Evolutionary conservation across 2,329 filamentous ascomycete species (phyloP), one percentile per base, ranked within the genome.

Genomic region (Hortaea sp.): DNA sequence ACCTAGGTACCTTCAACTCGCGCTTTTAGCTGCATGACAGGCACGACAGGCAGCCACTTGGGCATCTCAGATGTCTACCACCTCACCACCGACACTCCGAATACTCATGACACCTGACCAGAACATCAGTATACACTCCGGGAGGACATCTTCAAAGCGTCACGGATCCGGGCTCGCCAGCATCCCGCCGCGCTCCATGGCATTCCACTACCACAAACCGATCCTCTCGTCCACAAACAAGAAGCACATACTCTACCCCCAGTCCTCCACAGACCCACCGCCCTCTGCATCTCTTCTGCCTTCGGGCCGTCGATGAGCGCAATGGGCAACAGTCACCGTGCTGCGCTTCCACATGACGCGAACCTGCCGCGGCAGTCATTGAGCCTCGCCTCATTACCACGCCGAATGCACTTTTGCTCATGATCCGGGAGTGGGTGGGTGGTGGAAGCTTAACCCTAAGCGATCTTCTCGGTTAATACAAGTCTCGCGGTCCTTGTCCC

Each of bases 361-460:
- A 35, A 31, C 12, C 39, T 32, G 29, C 31, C n/a, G 28, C 7
- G 46, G 42, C 49, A 47, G 46, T 49, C 46, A 51, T 49, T 49
- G 49, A 46, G 40, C 41, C 29, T 12, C 42, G 35, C 27, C 48
- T 48, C 49, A 51, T 48, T 51, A 51, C 49, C 42, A 51, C 45
- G 48, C 45, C 61, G 7, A 39, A 60, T 53, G 13, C 29, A 34
- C 11, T n/a, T 20, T 13, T 11, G 42, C 29, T 31, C n/a, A 20
- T 41, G 35, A 10, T 39, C 39, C 5, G 10, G 37, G 37, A 32
- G 37, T 38, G 42, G 46, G 34, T 43, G 43, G 46, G 43, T 46
- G 48, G 49, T 42, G 54, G 87, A 85, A 89, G 89, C 85, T 89
- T 94, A 95, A 94, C 89, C 89, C 89, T 95, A 95, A 85, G 77